Conservation (phyloP, 805 yeast species). For the Maudiozyma pseudohumilis region DNA sequence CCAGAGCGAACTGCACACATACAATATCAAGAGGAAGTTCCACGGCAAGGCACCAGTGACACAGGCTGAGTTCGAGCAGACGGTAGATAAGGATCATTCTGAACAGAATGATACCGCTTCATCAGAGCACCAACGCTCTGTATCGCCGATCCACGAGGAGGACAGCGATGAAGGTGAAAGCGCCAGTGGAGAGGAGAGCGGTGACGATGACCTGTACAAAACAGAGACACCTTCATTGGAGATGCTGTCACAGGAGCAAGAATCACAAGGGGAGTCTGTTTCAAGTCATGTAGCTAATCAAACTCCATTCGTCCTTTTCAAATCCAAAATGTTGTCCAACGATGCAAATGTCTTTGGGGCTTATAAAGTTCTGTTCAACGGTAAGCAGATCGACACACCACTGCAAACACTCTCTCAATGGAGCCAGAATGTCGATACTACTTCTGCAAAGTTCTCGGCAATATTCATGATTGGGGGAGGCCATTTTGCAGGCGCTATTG, state of each 20-base stretch:
- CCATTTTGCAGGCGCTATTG: conserved; percentile 92
- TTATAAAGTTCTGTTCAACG: conserved; percentile 53
- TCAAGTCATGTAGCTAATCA: conserved; percentile 53
- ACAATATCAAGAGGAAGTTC: conserved; percentile 47
- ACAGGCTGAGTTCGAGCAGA: no score
- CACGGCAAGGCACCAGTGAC: conserved; percentile 37
- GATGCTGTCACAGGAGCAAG: not conserved
- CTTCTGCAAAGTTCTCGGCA: conserved; percentile 44
- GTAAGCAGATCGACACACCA: conserved; percentile 39
- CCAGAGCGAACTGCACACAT: conserved; percentile 48
- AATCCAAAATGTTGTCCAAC: conserved; percentile 36
- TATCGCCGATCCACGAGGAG: not conserved
- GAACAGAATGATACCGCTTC: not conserved
- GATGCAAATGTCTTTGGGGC: conserved; percentile 46
- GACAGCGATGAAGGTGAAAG: conserved; percentile 5
- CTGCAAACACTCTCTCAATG: conserved; percentile 36
- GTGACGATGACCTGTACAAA: conserved; percentile 17
- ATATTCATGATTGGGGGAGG: conserved; percentile 95
- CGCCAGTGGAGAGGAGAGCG: conserved; percentile 12
- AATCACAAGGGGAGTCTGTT: not conserved
- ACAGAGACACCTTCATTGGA: conserved; percentile 11
- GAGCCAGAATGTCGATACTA: conserved; percentile 20
- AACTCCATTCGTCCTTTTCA: conserved; percentile 58
- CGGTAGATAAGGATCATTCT: not conserved
- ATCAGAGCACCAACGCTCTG: no score